Evolutionary conservation across 2,329 filamentous ascomycete genomes (phyloP).

Genomic region (Acarospora socialis): DNA sequence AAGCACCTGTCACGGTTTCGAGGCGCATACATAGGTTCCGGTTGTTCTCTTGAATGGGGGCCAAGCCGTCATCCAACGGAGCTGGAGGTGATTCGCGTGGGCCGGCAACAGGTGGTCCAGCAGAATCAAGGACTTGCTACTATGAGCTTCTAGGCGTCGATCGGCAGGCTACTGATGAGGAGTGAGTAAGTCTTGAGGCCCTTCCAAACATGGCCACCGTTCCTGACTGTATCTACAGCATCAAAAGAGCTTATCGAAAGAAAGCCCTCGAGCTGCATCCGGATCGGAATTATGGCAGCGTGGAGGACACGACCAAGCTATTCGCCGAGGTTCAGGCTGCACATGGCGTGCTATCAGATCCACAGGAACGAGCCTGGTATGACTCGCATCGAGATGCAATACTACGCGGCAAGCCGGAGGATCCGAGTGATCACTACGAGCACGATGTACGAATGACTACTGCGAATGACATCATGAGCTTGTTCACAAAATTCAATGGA

Average conservation of each 20-base stretch:
- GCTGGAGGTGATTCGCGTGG: background rate
- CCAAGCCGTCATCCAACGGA: slow-evolving; percentile 10
- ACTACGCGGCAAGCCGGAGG: slow-evolving; percentile 45
- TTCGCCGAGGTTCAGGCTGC: slow-evolving; percentile 90
- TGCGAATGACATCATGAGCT: slow-evolving; percentile 59
- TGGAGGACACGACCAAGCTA: slow-evolving; percentile 64
- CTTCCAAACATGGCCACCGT: slow-evolving; percentile 2
- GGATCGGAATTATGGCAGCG: slow-evolving; percentile 80
- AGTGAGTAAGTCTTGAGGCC: slow-evolving; percentile 48
- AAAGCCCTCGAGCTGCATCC: slow-evolving; percentile 91
- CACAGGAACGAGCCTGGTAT: slow-evolving; percentile 94
- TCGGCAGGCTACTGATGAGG: slow-evolving; percentile 60
- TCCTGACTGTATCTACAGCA: slow-evolving; percentile 33
- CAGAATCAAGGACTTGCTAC: slow-evolving; percentile 55
- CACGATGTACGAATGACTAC: slow-evolving; percentile 63
- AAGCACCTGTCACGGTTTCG: too few species aligned
- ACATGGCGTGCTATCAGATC: slow-evolving; percentile 90
- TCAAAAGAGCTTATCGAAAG: slow-evolving; percentile 82
- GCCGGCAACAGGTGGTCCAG: slow-evolving; percentile 1
- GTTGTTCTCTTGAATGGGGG: slow-evolving; percentile 12
- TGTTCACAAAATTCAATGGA: slow-evolving; percentile 70
- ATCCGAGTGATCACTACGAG: slow-evolving; percentile 40
- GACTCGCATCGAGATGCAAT: slow-evolving; percentile 86
- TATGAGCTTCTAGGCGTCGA: slow-evolving; percentile 73
- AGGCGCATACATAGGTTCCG: too few species aligned